phyloP scores from a whole-genome alignment of 1,284 basidiomycete genomes.

The Mycena citricolor region DNA sequence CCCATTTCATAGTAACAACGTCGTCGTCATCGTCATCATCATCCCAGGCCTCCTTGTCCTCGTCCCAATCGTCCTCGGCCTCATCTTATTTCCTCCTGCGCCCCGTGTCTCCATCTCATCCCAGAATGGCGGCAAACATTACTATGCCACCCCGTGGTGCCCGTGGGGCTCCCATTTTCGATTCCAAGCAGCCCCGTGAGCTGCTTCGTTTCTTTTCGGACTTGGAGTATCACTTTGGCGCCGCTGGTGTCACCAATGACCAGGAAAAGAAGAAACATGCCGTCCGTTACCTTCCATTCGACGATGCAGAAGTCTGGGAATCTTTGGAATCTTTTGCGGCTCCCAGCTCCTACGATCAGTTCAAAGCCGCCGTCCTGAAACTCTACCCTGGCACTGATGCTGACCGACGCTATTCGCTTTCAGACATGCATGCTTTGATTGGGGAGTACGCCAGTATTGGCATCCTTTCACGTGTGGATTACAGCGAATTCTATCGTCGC shows the following conservation, averaged over 20 bases:
- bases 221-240: too few relatives aligned
- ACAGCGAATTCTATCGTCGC: conserved; percentile 11
- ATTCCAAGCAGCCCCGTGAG: not conserved
- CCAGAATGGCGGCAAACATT: too few relatives aligned
- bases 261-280: conserved; percentile 9
- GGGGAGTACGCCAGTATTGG: too few relatives aligned
- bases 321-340: conserved; percentile 5
- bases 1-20: too few relatives aligned
- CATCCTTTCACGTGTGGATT: not conserved
- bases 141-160: conserved; percentile 4
- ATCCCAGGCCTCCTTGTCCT: too few relatives aligned
- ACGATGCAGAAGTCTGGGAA: conserved; percentile 12
- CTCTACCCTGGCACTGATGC: too few relatives aligned
- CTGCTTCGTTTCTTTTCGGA: conserved; percentile 1
- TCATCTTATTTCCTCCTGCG: too few relatives aligned
- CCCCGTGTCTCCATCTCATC: too few relatives aligned
- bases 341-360: conserved; percentile 1
- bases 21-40: too few relatives aligned
- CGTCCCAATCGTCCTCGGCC: too few relatives aligned
- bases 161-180: conserved; percentile 1
- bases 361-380: conserved; percentile 8
- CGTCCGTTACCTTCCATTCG: conserved; percentile 4
- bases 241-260: conserved; percentile 7
- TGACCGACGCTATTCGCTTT: too few relatives aligned
- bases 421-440: too few relatives aligned